Conservation (phyloP, 108 stramenopile species). For the Pseudonitzschia delicatissima region DNA sequence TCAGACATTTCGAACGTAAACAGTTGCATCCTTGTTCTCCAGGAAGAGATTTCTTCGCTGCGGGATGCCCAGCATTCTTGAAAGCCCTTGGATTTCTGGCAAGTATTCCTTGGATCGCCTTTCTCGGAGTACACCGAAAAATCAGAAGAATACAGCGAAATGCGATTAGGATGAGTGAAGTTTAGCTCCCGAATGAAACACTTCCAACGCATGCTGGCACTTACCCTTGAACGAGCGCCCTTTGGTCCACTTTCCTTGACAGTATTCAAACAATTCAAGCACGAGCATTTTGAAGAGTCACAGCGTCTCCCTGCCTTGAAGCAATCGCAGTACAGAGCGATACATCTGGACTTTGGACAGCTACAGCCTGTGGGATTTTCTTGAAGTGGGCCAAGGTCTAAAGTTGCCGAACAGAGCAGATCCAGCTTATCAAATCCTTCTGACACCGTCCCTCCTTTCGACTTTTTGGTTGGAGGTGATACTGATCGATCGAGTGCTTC, state of each 20-base stretch:
- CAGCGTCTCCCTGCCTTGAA: constrained; percentile 82
- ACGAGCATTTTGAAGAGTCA: constrained; percentile 37
- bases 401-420: constrained; percentile 41
- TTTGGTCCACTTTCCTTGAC: constrained; percentile 37
- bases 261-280: constrained; percentile 59
- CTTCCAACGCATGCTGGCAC: neutral
- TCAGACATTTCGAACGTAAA: constrained; percentile 77
- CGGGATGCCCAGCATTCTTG: constrained; percentile 36
- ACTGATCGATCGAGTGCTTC: constrained; percentile 1
- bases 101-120: constrained; percentile 54
- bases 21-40: constrained; percentile 85
- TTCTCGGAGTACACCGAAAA: neutral
- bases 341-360: constrained; percentile 81
- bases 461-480: constrained; percentile 17
- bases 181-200: neutral
- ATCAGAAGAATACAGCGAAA: neutral
- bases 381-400: constrained; percentile 49
- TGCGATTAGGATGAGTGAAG: neutral
- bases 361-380: constrained; percentile 69
- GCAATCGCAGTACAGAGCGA: constrained; percentile 93
- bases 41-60: constrained; percentile 19
- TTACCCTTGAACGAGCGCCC: constrained; percentile 45
- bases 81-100: constrained; percentile 60
- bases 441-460: neutral
- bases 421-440: constrained; percentile 35